Base-by-base conservation (phyloP, 352 stramenopile genomes). In the Blastocystis sp. region DNA sequence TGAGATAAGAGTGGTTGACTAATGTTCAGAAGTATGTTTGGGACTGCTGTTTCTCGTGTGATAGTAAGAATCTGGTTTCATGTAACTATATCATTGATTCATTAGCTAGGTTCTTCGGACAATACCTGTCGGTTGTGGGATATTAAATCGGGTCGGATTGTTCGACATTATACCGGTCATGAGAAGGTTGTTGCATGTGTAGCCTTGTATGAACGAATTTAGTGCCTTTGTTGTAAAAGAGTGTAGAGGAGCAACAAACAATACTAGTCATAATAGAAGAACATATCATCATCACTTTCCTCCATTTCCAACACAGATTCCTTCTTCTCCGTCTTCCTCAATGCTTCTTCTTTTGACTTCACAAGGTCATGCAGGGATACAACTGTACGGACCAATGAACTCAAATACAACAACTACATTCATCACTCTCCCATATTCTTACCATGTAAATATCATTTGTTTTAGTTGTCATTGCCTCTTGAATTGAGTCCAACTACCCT, bases 371-470 rank as follows among this genome's bases (percentile, higher is more conserved):
- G 66, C 44, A 89, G 24, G 7, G 78, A 79, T 33, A 89, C 44
- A 9, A 89, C 66, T 3, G 78, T 64, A 11, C 78, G 78, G 7
- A 89, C 51, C 15, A 89, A 53, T 51, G 78, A 64, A 33, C 42
- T 44, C 42, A 89, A 56, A 40, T 68, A 89, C n/a, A 89, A 40
- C 44, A 89, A 6, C 78, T 89, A 78, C 54, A 19, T 35, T 89
- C 66, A 79, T 48, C 24, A 13, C 24, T 4, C 24, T 33, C 19
- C 30, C 40, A 3, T 9, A 56, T 19, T 27, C n/a, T 3, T 27
- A 89, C 78, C 60, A 79, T 79, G 27, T 89, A 89, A 30, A 76
- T 79, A 37, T 89, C 78, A 30, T 89, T 89, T n/a, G 53, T 89
- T 40, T 89, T 89, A 9, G 33, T 40, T 22, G 66, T 70, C 40